Evolutionary conservation across 139 green algal genomes (phyloP), one percentile per base, ranked within the genome.

Genomic region (Medakamo hakoo): DNA sequence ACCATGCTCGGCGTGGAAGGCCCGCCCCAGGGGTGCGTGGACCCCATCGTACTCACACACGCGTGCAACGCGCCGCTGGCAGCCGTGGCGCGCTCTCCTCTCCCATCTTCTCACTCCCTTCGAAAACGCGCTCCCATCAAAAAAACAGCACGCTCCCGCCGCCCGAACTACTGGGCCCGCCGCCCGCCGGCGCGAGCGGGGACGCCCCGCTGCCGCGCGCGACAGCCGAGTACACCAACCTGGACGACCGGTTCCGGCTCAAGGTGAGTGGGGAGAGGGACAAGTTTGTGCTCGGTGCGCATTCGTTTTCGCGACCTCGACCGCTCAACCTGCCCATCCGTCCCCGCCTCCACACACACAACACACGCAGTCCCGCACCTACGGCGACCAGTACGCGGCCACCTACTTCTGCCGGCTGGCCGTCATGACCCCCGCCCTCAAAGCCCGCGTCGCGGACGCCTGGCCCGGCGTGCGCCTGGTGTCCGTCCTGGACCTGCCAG

Each of bases 391-490:
- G 80, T 98, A 91, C 63, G 81, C 85, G 1, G 87, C 93, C 71
- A 76, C 96, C 14, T 98, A 98, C 73, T 98, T 89, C 69, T 73
- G 71, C 4, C 80, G 92, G 1, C 75, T 97, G 19, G 74, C 76
- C 64, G 60, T 68, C 27, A 80, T 96, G 71, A 63, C 67, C 4
- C 63, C 67, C 2, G 3, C 69, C 0, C 59, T 94, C 60, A 23
- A 67, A 32, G 30, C 73, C 26, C 57, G 63, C 2, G 81, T 76
- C 2, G 26, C 56, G 22, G n/a, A 67, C 27, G 30, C 68, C 2
- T 97, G 89, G 88, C 84, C 89, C 2, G 71, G 68, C 25, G 29
- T 88, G 1, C 68, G 73, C 69, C 78, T 83, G 58, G 64, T 72
- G 28, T 81, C 76, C 32, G 86, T 96, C 19, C 69, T 97, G 57